These are phyloP conservation scores for Perkinsus olseni DNA, from an alignment of 169 alveolate genomes.

Conservation along the genomic window DNA sequence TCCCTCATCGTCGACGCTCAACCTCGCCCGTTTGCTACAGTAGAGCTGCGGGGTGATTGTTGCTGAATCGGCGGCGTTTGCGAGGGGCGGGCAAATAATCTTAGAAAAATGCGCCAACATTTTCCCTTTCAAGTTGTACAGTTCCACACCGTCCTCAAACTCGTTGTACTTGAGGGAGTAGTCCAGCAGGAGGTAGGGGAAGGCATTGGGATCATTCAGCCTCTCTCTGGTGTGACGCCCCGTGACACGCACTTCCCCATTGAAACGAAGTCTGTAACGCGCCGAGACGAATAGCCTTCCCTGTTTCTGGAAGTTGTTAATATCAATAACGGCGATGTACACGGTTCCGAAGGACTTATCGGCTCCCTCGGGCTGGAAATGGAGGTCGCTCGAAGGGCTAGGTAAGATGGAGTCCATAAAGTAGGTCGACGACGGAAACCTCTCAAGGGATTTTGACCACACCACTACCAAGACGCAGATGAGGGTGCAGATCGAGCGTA, in stretches of 20 bases:
- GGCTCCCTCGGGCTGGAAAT: not conserved
- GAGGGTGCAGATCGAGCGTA: too few relatives aligned
- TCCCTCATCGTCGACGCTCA: not conserved
- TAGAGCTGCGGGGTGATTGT: not conserved
- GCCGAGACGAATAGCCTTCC: not conserved
- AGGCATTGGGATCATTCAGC: not conserved
- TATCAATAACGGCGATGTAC: not conserved
- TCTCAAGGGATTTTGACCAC: not conserved
- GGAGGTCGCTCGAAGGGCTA: not conserved
- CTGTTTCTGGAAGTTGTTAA: not conserved
- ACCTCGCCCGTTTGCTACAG: not conserved
- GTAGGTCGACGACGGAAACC: not conserved
- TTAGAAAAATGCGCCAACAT: not conserved
- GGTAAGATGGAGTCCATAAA: not conserved
- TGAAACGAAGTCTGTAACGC: not conserved
- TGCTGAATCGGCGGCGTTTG: not conserved
- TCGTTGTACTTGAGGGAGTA: not conserved
- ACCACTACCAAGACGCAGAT: too few relatives aligned
- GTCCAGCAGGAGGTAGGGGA: not conserved
- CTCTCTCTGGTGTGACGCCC: not conserved
- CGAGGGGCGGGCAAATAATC: not conserved
- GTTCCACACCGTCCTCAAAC: not conserved
- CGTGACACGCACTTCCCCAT: not conserved
- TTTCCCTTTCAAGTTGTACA: not conserved
- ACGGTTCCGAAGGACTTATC: not conserved